Base-by-base conservation (phyloP, 2,329 filamentous ascomycete species). In the Arthrobotrys iridis region DNA sequence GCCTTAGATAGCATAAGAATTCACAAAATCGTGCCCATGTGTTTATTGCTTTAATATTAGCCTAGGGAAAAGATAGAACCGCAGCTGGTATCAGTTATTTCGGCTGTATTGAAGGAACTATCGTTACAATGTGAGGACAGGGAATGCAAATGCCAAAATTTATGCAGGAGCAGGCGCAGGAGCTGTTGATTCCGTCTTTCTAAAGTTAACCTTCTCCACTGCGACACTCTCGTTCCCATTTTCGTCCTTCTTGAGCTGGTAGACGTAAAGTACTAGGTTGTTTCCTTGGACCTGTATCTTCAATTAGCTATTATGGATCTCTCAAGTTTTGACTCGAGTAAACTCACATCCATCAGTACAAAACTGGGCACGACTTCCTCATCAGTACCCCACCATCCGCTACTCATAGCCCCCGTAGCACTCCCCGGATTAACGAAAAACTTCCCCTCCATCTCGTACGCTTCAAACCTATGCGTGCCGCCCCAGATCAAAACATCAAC, bases 401-500 rank as follows among this genome's bases (percentile, higher is more conserved):
- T 87, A 72, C 85, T 88, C 82, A 89, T 86, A 1, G 89, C 89
- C 0, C 89, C 89, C 2, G 89, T 91, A 1, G 88, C 89, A 81
- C 87, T 89, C 26, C 89, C 89, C 0, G 89, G 89, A 78, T 90
- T 91, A 60, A 91, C 85, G 80, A 91, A 91, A 83, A 91, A 91
- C 79, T 89, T 88, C 40, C 89, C 89, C 80, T 91, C 89, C 84
- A 90, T 85, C 82, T 91, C 89, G 80, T 90, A 91, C 7, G 89
- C 89, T 81, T 91, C 89, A 78, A 91, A 91, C 67, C 87, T 86
- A 82, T 90, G 88, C 3, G 89, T 90, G 11, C 89, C 89, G 37
- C 88, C 89, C 88, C 89, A 91, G 60, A 90, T 84, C 76, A 91
- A 80, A 30, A 91, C 86, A 81, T 91, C 89, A 1, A 90, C 89